phyloP scores from a whole-genome alignment of 1,284 basidiomycete species.

The Microbotryum scabiosae region DNA sequence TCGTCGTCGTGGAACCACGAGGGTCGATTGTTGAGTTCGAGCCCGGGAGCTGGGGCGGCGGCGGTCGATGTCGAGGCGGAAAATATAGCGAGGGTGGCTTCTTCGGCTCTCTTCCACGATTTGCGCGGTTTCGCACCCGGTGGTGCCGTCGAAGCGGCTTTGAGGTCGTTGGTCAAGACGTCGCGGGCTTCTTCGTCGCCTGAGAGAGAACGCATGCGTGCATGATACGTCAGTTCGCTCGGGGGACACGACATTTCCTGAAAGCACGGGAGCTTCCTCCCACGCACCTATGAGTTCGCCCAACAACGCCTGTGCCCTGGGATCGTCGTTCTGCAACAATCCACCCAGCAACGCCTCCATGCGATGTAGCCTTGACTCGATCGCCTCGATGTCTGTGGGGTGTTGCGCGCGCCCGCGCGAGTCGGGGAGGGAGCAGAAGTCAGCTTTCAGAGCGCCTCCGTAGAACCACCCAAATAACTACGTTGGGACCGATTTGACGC shows the following conservation, averaged over 20 bases:
- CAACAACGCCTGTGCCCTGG: slow-evolving; percentile 54
- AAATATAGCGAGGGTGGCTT: not conserved
- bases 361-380: slow-evolving; percentile 76
- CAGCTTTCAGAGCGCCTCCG: not conserved
- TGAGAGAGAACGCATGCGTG: not conserved
- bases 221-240: not conserved
- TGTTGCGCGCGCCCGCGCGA: slow-evolving; percentile 48
- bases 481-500: not conserved
- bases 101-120: slow-evolving; percentile 27
- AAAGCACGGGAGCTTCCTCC: too few species aligned
- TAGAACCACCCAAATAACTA: not conserved
- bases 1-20: not conserved
- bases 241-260: not conserved
- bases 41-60: not conserved
- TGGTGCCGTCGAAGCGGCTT: slow-evolving; percentile 13
- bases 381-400: slow-evolving; percentile 85
- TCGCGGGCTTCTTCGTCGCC: slow-evolving; percentile 36
- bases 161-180: slow-evolving; percentile 34
- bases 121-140: slow-evolving; percentile 28
- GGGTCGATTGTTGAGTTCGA: not conserved
- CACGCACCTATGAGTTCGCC: slow-evolving; percentile 46
- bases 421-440: slow-evolving; percentile 43
- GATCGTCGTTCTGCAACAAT: slow-evolving; percentile 58
- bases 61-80: slow-evolving; percentile 1
- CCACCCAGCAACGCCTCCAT: slow-evolving; percentile 69